Conservation (phyloP, 2,329 filamentous ascomycete species). For the Ophiostoma sp. region DNA sequence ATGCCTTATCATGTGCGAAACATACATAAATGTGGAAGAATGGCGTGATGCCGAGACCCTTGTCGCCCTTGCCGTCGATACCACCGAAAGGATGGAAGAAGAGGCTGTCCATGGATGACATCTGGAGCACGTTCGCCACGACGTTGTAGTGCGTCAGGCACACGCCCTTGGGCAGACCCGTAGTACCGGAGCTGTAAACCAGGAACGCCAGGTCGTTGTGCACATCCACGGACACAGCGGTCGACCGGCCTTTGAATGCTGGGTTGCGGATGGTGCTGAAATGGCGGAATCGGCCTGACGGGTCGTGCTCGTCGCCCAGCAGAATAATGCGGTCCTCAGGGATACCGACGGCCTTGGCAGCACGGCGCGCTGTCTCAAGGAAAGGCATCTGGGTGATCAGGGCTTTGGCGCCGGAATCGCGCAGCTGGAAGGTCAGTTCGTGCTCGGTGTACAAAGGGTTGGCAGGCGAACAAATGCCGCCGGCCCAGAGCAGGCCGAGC, state of each 20-base stretch:
- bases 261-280: slow-evolving; percentile 65
- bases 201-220: slow-evolving; percentile 77
- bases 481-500: slow-evolving; percentile 81
- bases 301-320: slow-evolving; percentile 68
- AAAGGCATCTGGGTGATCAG: slow-evolving; percentile 72
- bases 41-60: slow-evolving; percentile 75
- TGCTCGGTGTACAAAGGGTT: slow-evolving; percentile 84
- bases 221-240: slow-evolving; percentile 54
- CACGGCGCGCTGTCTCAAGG: slow-evolving; percentile 64
- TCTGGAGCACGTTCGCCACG: slow-evolving; percentile 68
- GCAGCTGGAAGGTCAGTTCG: slow-evolving; percentile 82
- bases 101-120: slow-evolving; percentile 52
- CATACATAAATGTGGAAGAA: slow-evolving; percentile 90
- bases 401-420: slow-evolving; percentile 72
- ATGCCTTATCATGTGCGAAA: not conserved
- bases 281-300: slow-evolving; percentile 62
- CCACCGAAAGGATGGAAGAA: slow-evolving; percentile 60
- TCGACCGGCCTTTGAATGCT: slow-evolving; percentile 52
- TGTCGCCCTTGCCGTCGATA: slow-evolving; percentile 64
- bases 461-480: slow-evolving; percentile 77
- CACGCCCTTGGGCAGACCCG: slow-evolving; percentile 87
- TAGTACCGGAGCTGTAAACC: slow-evolving; percentile 88
- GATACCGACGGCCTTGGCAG: slow-evolving; percentile 70
- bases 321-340: slow-evolving; percentile 71
- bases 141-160: slow-evolving; percentile 83